phyloP scores from a whole-genome alignment of 768 basidiomycete species.

The Pulveroboletus sp. region DNA sequence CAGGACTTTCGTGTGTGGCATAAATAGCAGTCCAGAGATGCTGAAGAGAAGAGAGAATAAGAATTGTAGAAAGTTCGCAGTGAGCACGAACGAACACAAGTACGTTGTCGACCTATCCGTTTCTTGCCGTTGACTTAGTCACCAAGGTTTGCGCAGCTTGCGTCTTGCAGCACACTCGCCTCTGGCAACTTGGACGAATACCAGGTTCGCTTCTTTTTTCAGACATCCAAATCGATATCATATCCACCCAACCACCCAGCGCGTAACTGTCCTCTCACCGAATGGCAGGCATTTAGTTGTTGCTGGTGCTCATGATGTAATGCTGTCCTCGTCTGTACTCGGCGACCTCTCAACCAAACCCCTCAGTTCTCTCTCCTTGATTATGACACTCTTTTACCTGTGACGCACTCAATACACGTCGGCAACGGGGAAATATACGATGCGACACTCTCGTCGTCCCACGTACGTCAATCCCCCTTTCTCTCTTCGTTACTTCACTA shows the following conservation, averaged over 20 bases:
- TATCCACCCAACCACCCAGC: constrained; percentile 38
- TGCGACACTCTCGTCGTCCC: constrained; percentile 65
- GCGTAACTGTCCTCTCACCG: constrained; percentile 81
- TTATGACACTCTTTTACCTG: constrained; percentile 53
- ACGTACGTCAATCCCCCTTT: constrained; percentile 38
- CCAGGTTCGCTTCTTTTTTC: constrained; percentile 58
- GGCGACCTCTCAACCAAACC: constrained; percentile 8
- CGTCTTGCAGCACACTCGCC: constrained; percentile 57
- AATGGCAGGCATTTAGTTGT: constrained; percentile 60
- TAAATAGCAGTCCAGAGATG: constrained; percentile 70
- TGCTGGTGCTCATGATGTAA: constrained; percentile 69
- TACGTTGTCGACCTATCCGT: constrained; percentile 29
- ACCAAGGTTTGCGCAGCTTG: constrained; percentile 24
- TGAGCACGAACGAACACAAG: constrained; percentile 49
- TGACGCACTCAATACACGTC: constrained; percentile 44
- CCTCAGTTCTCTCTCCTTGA: constrained; percentile 59
- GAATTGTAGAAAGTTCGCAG: constrained; percentile 73
- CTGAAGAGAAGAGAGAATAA: constrained; percentile 67
- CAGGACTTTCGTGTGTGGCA: constrained; percentile 70
- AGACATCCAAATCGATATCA: neutral
- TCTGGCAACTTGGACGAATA: constrained; percentile 67
- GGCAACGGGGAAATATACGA: constrained; percentile 83
- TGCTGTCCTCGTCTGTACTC: constrained; percentile 22
- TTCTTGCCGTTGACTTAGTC: constrained; percentile 9
- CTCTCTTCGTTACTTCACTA: neutral